These are phyloP conservation scores for Bassia scoparia DNA, from an alignment of 148 eudicot species.

Conservation along the genomic window DNA sequence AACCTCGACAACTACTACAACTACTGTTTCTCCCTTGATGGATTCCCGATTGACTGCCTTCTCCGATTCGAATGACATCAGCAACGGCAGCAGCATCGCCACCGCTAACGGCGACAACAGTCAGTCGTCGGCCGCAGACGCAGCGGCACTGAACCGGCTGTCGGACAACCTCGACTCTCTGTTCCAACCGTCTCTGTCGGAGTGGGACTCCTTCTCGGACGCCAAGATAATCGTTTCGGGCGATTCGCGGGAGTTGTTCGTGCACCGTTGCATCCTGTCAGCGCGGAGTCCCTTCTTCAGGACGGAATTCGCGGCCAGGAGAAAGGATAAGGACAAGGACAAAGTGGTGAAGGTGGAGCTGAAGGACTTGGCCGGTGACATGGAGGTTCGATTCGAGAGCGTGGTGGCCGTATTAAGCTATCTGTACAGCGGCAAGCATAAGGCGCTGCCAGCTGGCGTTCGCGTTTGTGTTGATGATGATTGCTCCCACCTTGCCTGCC, in stretches of 20 bases:
- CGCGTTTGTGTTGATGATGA: constrained; percentile 73
- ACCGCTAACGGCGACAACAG: constrained; percentile 29
- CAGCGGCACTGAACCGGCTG: constrained; percentile 44
- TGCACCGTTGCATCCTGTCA: constrained; percentile 77
- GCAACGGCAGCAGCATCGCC: constrained; percentile 55
- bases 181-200: constrained; percentile 20
- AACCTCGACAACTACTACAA: no score
- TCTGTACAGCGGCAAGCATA: constrained; percentile 62
- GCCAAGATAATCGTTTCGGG: constrained; percentile 44
- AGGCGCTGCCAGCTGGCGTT: constrained; percentile 45
- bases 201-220: constrained; percentile 51
- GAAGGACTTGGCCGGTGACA: constrained; percentile 54
- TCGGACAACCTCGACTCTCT: constrained; percentile 56
- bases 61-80: constrained; percentile 75
- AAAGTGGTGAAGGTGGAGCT: constrained; percentile 44
- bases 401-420: constrained; percentile 55
- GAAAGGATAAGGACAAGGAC: constrained; percentile 7
- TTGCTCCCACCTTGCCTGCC: constrained; percentile 63
- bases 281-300: constrained; percentile 57
- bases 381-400: constrained; percentile 65
- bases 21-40: neutral
- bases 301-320: constrained; percentile 24
- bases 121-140: constrained; percentile 37
- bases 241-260: constrained; percentile 42
- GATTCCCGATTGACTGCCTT: constrained; percentile 37